These are phyloP conservation scores for Podila verticillata DNA, from an alignment of 192 early-diverging fungal species.

Conservation along the genomic window DNA sequence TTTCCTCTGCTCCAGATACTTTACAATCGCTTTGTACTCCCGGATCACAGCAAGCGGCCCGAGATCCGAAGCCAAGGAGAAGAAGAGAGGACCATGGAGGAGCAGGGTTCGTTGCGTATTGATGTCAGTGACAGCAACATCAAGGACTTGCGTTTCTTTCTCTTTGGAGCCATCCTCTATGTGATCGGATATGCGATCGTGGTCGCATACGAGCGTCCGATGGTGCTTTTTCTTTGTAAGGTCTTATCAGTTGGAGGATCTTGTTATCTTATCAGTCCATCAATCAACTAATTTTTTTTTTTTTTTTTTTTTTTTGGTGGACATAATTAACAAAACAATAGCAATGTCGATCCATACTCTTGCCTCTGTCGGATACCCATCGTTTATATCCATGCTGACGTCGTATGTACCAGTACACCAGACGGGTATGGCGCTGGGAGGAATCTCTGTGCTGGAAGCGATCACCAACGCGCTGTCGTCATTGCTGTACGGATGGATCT, in stretches of 20 bases:
- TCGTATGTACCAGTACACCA: conserved; percentile 14
- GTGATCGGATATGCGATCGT: conserved; percentile 13
- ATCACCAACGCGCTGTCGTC: not conserved
- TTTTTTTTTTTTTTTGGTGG: not conserved
- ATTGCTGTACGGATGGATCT: conserved; percentile 18
- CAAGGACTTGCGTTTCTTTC: conserved; percentile 6
- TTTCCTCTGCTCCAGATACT: conserved; percentile 7
- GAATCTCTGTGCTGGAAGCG: conserved; percentile 12
- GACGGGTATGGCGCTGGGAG: conserved; percentile 24
- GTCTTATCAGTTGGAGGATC: not conserved
- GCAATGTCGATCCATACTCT: conserved; percentile 6
- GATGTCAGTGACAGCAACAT: not conserved
- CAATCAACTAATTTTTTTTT: not conserved
- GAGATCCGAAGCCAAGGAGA: not conserved
- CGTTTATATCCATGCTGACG: conserved; percentile 15
- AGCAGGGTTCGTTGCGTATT: not conserved
- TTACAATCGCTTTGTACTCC: not conserved
- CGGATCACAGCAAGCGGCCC: not conserved
- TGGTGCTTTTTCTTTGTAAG: conserved; percentile 9
- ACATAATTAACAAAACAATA: not conserved
- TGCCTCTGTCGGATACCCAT: conserved; percentile 3
- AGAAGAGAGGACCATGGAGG: not conserved
- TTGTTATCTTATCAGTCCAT: not conserved
- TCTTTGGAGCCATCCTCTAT: not conserved
- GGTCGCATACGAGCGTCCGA: not conserved